These are phyloP conservation scores for Orobanche coerulescens DNA, from an alignment of 257 asterid genomes.

Conservation along the genomic window DNA sequence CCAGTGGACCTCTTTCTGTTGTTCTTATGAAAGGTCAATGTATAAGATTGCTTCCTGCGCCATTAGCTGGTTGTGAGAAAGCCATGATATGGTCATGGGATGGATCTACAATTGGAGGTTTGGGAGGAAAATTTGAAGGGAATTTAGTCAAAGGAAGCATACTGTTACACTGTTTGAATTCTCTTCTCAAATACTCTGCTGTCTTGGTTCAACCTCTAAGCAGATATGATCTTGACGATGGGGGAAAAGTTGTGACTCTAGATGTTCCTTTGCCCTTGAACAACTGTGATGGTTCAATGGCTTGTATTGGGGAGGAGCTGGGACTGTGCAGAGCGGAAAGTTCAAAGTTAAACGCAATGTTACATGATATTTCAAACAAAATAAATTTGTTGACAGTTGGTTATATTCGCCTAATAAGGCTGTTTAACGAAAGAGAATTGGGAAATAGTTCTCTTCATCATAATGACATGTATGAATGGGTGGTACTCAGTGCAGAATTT, in stretches of 20 bases:
- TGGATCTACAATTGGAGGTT: constrained; percentile 83
- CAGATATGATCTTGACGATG: constrained; percentile 71
- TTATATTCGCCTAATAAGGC: constrained; percentile 71
- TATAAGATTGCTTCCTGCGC: constrained; percentile 93
- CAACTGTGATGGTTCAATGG: constrained; percentile 84
- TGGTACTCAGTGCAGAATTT: constrained; percentile 80
- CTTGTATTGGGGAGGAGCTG: constrained; percentile 71
- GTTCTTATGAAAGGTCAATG: constrained; percentile 95
- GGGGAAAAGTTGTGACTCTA: constrained; percentile 55
- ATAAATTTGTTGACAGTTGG: constrained; percentile 80
- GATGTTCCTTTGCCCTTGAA: constrained; percentile 93
- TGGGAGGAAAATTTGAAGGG: constrained; percentile 91
- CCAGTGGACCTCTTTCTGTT: constrained; percentile 92
- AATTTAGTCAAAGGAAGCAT: constrained; percentile 82
- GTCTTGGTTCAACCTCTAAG: constrained; percentile 95
- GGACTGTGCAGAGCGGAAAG: constrained; percentile 54
- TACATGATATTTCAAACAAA: constrained; percentile 58
- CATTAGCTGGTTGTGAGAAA: constrained; percentile 96
- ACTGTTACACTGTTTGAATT: constrained; percentile 90
- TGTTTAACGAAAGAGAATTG: constrained; percentile 60
- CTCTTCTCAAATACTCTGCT: constrained; percentile 85
- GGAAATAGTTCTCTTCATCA: constrained; percentile 42
- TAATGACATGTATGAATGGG: constrained; percentile 80
- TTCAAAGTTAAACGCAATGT: constrained; percentile 49
- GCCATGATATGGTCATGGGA: constrained; percentile 99